Evolutionary conservation across 805 yeast genomes (phyloP).

Genomic region (Clavispora carvajalis): DNA sequence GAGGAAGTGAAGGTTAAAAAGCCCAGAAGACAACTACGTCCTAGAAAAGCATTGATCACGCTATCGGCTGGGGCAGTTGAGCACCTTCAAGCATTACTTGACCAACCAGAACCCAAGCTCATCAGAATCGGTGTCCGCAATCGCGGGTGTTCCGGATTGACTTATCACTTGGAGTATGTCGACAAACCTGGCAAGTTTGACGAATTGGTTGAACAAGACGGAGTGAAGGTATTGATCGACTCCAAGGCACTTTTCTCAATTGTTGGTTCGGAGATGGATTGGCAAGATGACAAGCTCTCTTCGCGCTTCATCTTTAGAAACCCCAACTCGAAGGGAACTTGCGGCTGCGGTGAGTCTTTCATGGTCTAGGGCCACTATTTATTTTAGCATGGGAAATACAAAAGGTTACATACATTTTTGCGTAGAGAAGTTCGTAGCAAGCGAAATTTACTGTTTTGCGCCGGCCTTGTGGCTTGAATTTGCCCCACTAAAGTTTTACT

Average conservation of each 20-base stretch:
- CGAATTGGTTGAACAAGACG: conserved; percentile 89
- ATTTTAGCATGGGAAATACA: conserved; percentile 4
- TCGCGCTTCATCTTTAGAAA: conserved; percentile 88
- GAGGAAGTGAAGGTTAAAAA: conserved; percentile 9
- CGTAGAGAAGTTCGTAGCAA: background rate
- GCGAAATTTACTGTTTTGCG: no score
- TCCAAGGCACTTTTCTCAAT: conserved; percentile 94
- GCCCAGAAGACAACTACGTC: conserved; percentile 63
- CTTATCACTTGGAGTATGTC: conserved; percentile 89
- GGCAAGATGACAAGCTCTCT: conserved; percentile 89
- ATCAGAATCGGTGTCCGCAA: conserved; percentile 92
- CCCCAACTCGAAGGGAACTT: conserved; percentile 95
- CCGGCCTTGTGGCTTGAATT: no score
- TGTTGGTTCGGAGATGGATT: conserved; percentile 97
- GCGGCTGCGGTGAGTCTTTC: conserved; percentile 98
- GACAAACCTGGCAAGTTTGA: conserved; percentile 90
- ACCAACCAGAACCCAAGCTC: conserved; percentile 82
- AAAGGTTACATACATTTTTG: conserved; percentile 2
- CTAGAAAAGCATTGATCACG: conserved; percentile 86
- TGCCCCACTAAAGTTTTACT: no score
- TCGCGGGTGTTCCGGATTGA: conserved; percentile 94
- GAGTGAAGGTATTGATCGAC: conserved; percentile 86
- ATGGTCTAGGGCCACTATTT: conserved; percentile 57
- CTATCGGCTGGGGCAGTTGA: conserved; percentile 68
- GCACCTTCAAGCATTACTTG: conserved; percentile 63